These are phyloP conservation scores for Fonsecaea erecta DNA, from an alignment of 2,329 filamentous ascomycete genomes.

Conservation along the genomic window DNA sequence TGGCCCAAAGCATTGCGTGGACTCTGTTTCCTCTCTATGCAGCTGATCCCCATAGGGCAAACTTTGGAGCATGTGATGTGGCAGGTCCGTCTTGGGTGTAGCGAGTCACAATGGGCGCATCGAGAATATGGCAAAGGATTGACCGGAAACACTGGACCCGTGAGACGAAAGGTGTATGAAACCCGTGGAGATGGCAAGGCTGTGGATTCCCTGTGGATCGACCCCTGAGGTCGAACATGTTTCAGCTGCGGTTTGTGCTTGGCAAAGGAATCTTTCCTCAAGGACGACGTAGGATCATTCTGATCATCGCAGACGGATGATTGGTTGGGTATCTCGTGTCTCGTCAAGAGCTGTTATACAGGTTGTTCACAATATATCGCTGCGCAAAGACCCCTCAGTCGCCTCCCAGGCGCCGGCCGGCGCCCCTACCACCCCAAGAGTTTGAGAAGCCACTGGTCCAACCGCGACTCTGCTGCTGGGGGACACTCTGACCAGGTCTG, in stretches of 20 bases:
- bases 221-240: constrained; percentile 18
- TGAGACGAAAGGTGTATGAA: constrained; percentile 28
- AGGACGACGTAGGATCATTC: not conserved
- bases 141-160: constrained; percentile 19
- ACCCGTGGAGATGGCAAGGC: constrained; percentile 26
- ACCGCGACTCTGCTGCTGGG: constrained; percentile 32
- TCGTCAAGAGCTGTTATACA: constrained; percentile 26
- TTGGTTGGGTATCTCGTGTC: constrained; percentile 27
- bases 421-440: constrained; percentile 48
- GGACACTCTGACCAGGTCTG: constrained; percentile 43
- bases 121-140: constrained; percentile 11
- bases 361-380: constrained; percentile 12
- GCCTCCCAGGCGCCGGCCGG: constrained; percentile 48
- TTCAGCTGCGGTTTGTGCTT: constrained; percentile 19
- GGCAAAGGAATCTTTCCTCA: constrained; percentile 1
- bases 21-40: constrained; percentile 7
- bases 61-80: constrained; percentile 23
- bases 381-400: constrained; percentile 35
- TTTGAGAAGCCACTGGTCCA: constrained; percentile 50
- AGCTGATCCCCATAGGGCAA: not conserved
- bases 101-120: constrained; percentile 4
- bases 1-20: constrained; percentile 4
- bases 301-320: not conserved
- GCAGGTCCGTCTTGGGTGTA: constrained; percentile 13
- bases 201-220: constrained; percentile 21